These are phyloP conservation scores for Retiboletus flavoniger DNA, from an alignment of 1,284 basidiomycete species.

Conservation along the genomic window DNA sequence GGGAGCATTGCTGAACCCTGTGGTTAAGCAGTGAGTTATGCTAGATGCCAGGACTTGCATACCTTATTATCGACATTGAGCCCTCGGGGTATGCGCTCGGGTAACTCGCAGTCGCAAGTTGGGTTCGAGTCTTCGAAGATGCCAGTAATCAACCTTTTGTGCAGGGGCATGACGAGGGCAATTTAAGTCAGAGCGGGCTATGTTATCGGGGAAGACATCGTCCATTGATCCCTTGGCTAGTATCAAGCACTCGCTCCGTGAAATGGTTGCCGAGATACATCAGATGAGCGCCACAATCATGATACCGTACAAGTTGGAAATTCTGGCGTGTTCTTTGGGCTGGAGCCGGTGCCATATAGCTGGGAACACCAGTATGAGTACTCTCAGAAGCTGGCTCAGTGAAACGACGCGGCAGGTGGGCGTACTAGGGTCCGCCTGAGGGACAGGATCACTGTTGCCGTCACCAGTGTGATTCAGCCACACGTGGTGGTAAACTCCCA, in stretches of 20 bases:
- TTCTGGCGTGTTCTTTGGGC: background rate
- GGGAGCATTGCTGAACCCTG: no score
- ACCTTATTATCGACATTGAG: background rate
- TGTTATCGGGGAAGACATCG: no score
- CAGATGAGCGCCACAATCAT: background rate
- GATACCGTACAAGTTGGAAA: no score
- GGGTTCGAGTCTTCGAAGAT: background rate
- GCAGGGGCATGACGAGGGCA: background rate
- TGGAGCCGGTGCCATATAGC: background rate
- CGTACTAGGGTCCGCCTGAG: no score
- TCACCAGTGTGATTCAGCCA: background rate
- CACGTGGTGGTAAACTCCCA: background rate
- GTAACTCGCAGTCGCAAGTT: background rate
- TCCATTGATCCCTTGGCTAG: no score
- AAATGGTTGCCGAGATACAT: background rate
- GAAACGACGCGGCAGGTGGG: no score
- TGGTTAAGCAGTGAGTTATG: background rate
- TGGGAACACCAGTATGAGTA: background rate
- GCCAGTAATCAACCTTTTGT: background rate
- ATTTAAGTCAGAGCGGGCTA: background rate
- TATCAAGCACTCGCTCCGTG: background rate
- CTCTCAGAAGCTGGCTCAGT: no score
- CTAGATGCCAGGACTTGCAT: background rate
- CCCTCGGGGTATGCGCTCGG: no score
- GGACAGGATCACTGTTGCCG: background rate